These are phyloP conservation scores for Neurospora cerealis DNA, from an alignment of 495 filamentous ascomycete species.

Conservation along the genomic window DNA sequence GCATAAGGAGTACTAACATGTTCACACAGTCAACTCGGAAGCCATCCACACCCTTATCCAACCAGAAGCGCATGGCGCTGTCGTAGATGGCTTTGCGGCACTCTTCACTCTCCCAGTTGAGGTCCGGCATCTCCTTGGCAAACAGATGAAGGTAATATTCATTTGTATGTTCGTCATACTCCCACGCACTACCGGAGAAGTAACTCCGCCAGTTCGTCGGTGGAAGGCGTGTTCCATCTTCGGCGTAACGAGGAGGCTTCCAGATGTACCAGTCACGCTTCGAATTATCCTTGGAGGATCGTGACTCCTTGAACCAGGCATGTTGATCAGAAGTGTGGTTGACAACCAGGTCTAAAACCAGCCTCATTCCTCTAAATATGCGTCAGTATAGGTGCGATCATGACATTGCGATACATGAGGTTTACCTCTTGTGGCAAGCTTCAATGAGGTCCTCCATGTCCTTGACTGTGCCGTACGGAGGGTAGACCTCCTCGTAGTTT, in stretches of 20 bases:
- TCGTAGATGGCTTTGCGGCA: conserved; percentile 55
- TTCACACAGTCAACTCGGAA: conserved; percentile 65
- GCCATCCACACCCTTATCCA: conserved; percentile 55
- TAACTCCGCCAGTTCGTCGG: conserved; percentile 62
- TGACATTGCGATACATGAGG: background rate
- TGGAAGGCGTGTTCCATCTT: conserved; percentile 49
- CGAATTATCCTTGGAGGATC: conserved; percentile 46
- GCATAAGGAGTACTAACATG: conserved; percentile 19
- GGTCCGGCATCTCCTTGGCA: conserved; percentile 54
- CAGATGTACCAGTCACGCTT: conserved; percentile 71
- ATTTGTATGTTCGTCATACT: conserved; percentile 50
- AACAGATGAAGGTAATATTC: conserved; percentile 69
- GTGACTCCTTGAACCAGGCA: conserved; percentile 62
- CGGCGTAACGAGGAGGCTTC: conserved; percentile 49
- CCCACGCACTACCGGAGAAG: conserved; percentile 51
- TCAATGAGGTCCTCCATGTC: conserved; percentile 52
- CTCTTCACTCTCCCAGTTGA: conserved; percentile 63
- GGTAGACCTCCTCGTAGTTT: conserved; percentile 52
- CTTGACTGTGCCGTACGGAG: conserved; percentile 50
- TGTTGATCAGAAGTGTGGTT: conserved; percentile 77
- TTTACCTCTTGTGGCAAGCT: conserved; percentile 40
- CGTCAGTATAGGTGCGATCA: background rate
- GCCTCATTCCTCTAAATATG: conserved; percentile 51
- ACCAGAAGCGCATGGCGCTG: conserved; percentile 59
- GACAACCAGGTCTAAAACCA: conserved; percentile 65